Conservation (phyloP, 257 asterid genomes). For the Gentiana straminea region DNA sequence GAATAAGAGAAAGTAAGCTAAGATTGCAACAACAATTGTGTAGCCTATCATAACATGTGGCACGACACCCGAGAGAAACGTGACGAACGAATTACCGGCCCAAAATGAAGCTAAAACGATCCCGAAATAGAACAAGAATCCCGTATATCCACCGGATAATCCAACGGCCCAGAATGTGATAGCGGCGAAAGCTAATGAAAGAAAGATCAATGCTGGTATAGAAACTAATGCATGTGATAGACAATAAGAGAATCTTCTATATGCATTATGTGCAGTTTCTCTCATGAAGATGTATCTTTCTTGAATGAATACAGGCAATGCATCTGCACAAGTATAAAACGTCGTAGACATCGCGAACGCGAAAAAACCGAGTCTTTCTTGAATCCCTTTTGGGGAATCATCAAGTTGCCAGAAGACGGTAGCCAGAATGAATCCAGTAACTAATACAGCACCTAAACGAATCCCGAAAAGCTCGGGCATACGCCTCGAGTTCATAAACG, state of each 20-base stretch:
- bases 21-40: conserved; percentile 18
- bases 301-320: conserved; percentile 50
- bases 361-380: conserved; percentile 51
- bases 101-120: conserved; percentile 30
- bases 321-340: conserved; percentile 75
- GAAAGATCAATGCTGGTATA: conserved; percentile 37
- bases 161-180: conserved; percentile 75
- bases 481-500: conserved; percentile 44
- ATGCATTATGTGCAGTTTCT: conserved; percentile 65
- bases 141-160: conserved; percentile 31
- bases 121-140: conserved; percentile 22
- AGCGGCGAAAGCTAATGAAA: conserved; percentile 49
- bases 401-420: conserved; percentile 68
- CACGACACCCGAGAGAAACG: conserved; percentile 27
- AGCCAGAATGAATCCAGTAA: conserved; percentile 57
- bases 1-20: conserved; percentile 25
- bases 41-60: conserved; percentile 26
- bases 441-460: conserved; percentile 43
- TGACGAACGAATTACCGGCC: conserved; percentile 35
- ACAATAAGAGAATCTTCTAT: conserved; percentile 55
- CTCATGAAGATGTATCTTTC: conserved; percentile 69
- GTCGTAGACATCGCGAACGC: conserved; percentile 69
- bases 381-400: conserved; percentile 54
- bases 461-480: conserved; percentile 59
- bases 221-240: conserved; percentile 54